Evolutionary conservation across 257 asterid genomes (phyloP), one percentile per base, ranked within the genome.

Genomic region (Nicotiana noctiflora): DNA sequence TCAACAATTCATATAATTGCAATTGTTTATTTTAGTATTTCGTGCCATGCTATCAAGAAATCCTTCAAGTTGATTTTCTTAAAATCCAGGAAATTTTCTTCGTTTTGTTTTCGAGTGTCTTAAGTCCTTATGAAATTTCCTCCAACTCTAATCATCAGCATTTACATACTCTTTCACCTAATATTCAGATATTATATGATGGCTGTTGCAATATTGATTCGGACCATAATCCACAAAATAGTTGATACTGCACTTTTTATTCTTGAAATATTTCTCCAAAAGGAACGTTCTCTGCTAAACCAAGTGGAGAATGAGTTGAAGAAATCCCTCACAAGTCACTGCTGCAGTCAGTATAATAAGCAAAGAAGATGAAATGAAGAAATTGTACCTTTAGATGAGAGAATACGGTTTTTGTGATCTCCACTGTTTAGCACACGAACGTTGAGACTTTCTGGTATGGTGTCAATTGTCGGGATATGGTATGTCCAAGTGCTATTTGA

Each of bases 381-480:
- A 29, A 44, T 79, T 81, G 17, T 81, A 93, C 98, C 97, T 83
- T 93, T 92, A 31, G 98, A 93, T 0, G 98, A 93, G 81, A 93
- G 94, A 79, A 92, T 84, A 7, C 96, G 96, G 0, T 88, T 80
- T 76, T 85, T 78, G 83, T 93, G 90, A 80, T 91, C 88, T 31
- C 94, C 96, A 15, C 91, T 89, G 86, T 80, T 93, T 34, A 92
- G 81, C 44, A 93, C 79, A 70, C 90, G 90, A 17, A 91, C 94
- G 23, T 92, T 91, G 81, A 92, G 85, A 59, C 87, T 83, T 84
- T 81, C 79, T 0, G 97, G 96, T 62, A 93, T 90, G 55, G 93
- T 91, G 80, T 93, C 98, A 10, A 93, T 72, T 21, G 96, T 88
- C 18, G 98, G 98, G 89, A 93, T 91, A 87, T 91, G 89, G 86